Evolutionary conservation across 768 basidiomycete species (phyloP).

Genomic region (Naematelia aurantialba): DNA sequence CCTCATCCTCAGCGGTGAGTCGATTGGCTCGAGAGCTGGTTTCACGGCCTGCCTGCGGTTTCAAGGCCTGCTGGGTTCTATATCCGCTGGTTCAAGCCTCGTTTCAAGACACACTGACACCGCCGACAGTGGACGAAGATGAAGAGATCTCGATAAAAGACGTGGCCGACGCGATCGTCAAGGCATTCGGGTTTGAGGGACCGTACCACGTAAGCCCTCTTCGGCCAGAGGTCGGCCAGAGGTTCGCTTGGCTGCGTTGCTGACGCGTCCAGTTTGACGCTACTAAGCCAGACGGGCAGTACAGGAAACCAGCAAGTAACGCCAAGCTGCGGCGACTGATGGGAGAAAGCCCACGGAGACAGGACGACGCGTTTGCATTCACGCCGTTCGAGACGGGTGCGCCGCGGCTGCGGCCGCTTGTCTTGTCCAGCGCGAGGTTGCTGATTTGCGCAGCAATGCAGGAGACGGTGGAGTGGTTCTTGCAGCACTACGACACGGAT

Average conservation of each 20-base stretch:
- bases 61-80: background rate
- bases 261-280: slow-evolving; percentile 70
- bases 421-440: background rate
- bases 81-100: slow-evolving; percentile 1
- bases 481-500: slow-evolving; percentile 61
- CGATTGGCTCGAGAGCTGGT: background rate
- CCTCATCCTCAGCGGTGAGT: slow-evolving; percentile 77
- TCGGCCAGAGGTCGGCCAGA: background rate
- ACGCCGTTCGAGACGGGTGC: slow-evolving; percentile 82
- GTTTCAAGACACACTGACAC: background rate
- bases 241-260: background rate
- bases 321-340: slow-evolving; percentile 73
- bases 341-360: background rate
- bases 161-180: slow-evolving; percentile 86
- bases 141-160: slow-evolving; percentile 91
- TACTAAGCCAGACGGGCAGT: slow-evolving; percentile 82
- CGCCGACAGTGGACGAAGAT: slow-evolving; percentile 70
- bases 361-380: slow-evolving; percentile 71
- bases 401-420: slow-evolving; percentile 13
- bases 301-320: slow-evolving; percentile 93
- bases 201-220: slow-evolving; percentile 61
- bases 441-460: slow-evolving; percentile 59
- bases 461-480: slow-evolving; percentile 79
- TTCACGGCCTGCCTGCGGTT: background rate
- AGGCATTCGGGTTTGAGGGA: slow-evolving; percentile 72